phyloP scores from a whole-genome alignment of 1,139 yeast genomes.

The Taiozyma onychis region DNA sequence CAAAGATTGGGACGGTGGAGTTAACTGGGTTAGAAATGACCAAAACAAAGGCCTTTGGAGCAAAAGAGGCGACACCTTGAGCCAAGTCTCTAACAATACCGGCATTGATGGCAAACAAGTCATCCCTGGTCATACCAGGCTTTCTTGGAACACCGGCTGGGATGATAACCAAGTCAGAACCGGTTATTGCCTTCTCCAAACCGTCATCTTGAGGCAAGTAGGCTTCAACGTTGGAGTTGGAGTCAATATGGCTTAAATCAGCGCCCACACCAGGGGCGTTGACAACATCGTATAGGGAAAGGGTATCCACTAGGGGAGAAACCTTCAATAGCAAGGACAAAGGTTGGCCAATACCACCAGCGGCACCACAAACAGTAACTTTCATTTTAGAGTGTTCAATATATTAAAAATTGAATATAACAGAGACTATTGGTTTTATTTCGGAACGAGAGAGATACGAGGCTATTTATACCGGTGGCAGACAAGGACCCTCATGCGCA shows the following conservation, averaged over 20 bases:
- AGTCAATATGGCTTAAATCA: conserved; percentile 85
- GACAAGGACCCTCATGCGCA: neutral
- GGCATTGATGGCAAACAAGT: conserved; percentile 88
- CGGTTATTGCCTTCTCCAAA: conserved; percentile 52
- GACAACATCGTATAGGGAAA: conserved; percentile 82
- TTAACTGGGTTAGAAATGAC: conserved; percentile 94
- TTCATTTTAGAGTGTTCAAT: conserved; percentile 27
- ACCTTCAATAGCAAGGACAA: conserved; percentile 73
- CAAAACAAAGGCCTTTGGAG: conserved; percentile 71
- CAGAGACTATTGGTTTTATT: neutral
- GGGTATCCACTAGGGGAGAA: conserved; percentile 47
- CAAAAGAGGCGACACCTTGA: conserved; percentile 64
- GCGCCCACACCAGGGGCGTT: conserved; percentile 92
- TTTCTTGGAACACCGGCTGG: conserved; percentile 98
- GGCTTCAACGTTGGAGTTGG: conserved; percentile 66
- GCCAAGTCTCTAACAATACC: conserved; percentile 83
- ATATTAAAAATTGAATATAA: neutral
- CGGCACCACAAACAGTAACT: conserved; percentile 74
- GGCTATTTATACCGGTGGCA: neutral
- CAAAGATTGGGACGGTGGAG: conserved; percentile 91
- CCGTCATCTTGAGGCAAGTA: conserved; percentile 65
- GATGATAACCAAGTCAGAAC: conserved; percentile 74
- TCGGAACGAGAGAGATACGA: neutral
- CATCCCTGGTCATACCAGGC: conserved; percentile 98
- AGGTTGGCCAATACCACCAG: conserved; percentile 94